A percentile compares a stretch with the other conserved stretches of the same genome.
Conservation (phyloP, 208 protist genomes). For the Crithidia brevicula region DNA sequence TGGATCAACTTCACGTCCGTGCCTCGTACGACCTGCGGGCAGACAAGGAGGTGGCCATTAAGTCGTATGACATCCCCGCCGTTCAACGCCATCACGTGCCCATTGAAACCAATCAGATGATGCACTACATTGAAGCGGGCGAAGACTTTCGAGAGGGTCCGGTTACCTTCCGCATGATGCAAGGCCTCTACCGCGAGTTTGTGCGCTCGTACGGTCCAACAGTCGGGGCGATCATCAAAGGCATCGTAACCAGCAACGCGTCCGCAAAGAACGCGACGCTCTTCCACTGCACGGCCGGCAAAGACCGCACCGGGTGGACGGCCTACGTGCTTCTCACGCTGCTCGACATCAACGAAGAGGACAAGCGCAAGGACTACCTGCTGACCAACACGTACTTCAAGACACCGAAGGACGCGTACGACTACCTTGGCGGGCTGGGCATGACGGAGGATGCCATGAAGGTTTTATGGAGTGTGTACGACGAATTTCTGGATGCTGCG, state of each 20-base stretch:
- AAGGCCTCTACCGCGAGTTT: slow-evolving; percentile 32
- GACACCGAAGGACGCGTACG: slow-evolving; percentile 18
- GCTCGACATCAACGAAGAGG: slow-evolving; percentile 34
- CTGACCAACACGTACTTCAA: slow-evolving; percentile 42
- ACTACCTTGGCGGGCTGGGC: slow-evolving; percentile 17
- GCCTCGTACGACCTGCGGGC: slow-evolving; percentile 42
- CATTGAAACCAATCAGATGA: slow-evolving; percentile 29
- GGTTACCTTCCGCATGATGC: slow-evolving; percentile 22
- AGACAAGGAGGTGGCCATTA: slow-evolving; percentile 24
- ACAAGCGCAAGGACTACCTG: slow-evolving; percentile 40
- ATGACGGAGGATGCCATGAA: slow-evolving; percentile 13
- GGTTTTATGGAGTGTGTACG: slow-evolving; percentile 10
- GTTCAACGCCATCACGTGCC: slow-evolving; percentile 25
- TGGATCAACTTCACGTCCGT: slow-evolving; percentile 43
- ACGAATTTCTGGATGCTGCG: slow-evolving; percentile 10
- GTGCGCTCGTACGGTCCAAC: slow-evolving; percentile 3
- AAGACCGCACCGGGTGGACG: slow-evolving; percentile 46
- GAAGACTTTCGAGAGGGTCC: slow-evolving; percentile 24
- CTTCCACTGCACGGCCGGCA: slow-evolving; percentile 60
- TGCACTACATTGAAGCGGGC: slow-evolving; percentile 10
- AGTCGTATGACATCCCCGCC: slow-evolving; percentile 33
- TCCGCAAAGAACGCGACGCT: slow-evolving; percentile 31
- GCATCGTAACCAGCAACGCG: slow-evolving; percentile 20
- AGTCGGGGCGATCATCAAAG: slow-evolving; percentile 33
- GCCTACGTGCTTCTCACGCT: slow-evolving; percentile 35